Conservation (phyloP, 208 protist species). For the Acanthamoeba culbertsoni region DNA sequence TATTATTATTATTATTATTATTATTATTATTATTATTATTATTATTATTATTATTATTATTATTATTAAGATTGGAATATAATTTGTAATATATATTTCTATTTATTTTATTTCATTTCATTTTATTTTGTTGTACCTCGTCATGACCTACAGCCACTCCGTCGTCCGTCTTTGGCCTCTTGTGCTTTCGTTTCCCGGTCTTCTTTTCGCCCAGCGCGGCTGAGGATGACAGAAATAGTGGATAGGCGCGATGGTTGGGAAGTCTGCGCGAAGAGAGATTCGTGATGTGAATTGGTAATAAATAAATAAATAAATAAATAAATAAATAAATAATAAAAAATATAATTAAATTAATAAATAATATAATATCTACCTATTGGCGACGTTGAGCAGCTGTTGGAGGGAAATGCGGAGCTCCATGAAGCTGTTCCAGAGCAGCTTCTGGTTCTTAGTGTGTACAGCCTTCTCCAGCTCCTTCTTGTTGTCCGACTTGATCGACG, state of each 20-base stretch:
- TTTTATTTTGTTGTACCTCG: no score
- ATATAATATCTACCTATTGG: neutral
- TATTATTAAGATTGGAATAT: no score
- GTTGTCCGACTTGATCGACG: slow-evolving; percentile 43
- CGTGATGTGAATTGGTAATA: neutral
- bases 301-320: neutral
- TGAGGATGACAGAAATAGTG: neutral
- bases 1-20: no score
- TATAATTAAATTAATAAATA: neutral
- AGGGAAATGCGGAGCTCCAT: slow-evolving; percentile 30
- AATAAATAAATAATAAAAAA: neutral
- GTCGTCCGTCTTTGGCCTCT: neutral
- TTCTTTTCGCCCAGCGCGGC: neutral
- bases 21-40: no score
- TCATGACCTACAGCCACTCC: neutral
- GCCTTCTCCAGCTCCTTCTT: slow-evolving; percentile 39
- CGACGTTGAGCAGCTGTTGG: neutral
- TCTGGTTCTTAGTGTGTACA: slow-evolving; percentile 45
- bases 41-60: no score
- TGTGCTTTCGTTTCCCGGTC: neutral
- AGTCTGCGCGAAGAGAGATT: neutral
- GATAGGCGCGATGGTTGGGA: neutral
- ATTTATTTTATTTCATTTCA: no score
- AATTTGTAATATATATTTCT: no score
- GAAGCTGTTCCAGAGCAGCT: slow-evolving; percentile 51